These are phyloP conservation scores for Emergomyces orientalis DNA, from an alignment of 2,329 filamentous ascomycete species.

Conservation along the genomic window DNA sequence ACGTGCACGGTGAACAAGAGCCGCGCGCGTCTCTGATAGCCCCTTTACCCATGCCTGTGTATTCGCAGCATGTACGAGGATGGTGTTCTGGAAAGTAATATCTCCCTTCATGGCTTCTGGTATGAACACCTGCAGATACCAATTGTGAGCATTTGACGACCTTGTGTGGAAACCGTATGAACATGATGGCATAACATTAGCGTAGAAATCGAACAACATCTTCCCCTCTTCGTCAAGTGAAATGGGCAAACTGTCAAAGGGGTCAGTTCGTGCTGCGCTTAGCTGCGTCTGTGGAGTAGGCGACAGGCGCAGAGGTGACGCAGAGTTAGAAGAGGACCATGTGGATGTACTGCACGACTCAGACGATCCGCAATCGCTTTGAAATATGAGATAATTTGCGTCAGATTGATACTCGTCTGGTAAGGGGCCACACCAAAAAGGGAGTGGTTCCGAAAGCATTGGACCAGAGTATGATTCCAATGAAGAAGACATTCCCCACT, in stretches of 20 bases:
- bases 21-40: slow-evolving; percentile 23
- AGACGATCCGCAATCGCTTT: slow-evolving; percentile 1
- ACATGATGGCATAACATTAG: slow-evolving; percentile 32
- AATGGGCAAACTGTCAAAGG: slow-evolving; percentile 31
- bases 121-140: slow-evolving; percentile 33
- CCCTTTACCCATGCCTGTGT: slow-evolving; percentile 31
- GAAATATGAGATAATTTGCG: background rate
- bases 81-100: slow-evolving; percentile 31
- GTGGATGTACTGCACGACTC: background rate
- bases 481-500: background rate
- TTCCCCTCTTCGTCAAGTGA: slow-evolving; percentile 25
- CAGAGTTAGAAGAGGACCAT: background rate
- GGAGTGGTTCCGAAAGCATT: background rate
- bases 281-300: slow-evolving; percentile 26
- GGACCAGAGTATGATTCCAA: background rate
- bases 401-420: background rate
- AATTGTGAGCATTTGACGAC: slow-evolving; percentile 29
- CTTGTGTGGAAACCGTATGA: slow-evolving; percentile 32
- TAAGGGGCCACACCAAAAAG: background rate
- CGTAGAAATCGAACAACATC: slow-evolving; percentile 33
- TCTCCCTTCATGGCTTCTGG: slow-evolving; percentile 34
- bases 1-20: slow-evolving; percentile 26
- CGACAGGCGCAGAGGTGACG: background rate
- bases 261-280: slow-evolving; percentile 31
- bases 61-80: slow-evolving; percentile 33